A percentile compares a stretch with the other conserved stretches of the same genome.
Evolutionary conservation across 495 filamentous ascomycete genomes (phyloP).

Genomic region (Lasiosphaeria hispida): DNA sequence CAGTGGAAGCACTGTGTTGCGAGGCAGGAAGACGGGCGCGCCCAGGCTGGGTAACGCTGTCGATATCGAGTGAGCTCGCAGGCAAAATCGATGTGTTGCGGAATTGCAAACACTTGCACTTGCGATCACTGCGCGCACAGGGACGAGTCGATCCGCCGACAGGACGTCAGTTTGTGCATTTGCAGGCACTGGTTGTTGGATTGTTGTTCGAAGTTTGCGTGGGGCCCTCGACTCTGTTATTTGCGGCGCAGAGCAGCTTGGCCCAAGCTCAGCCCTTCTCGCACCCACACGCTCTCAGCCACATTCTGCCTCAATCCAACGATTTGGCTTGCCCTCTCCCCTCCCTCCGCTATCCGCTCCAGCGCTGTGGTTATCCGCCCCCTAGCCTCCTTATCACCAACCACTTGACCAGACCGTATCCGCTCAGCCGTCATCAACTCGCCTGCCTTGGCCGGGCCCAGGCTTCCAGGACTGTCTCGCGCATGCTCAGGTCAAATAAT

Average conservation of each 20-base stretch:
- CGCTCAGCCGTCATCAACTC: too few relatives aligned
- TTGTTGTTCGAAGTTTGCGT: constrained; percentile 4
- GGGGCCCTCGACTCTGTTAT: background rate
- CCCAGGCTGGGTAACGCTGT: background rate
- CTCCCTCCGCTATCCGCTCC: too few relatives aligned
- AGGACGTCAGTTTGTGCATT: background rate
- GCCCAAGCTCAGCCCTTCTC: background rate
- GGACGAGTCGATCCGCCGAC: background rate
- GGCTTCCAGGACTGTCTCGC: too few relatives aligned
- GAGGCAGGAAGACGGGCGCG: background rate
- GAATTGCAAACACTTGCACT: background rate
- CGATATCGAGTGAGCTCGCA: background rate
- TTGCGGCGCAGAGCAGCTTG: background rate
- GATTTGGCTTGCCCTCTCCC: too few relatives aligned
- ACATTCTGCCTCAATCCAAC: constrained; percentile 1
- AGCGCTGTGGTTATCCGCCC: too few relatives aligned
- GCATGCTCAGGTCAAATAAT: too few relatives aligned
- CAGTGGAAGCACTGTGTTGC: too few relatives aligned
- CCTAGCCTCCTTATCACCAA: too few relatives aligned
- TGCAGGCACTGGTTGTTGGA: background rate
- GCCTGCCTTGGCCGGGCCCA: too few relatives aligned
- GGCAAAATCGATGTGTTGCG: too few relatives aligned
- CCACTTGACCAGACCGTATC: too few relatives aligned
- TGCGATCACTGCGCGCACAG: background rate
- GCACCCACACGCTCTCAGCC: background rate